phyloP scores from a whole-genome alignment of 495 filamentous ascomycete genomes.

The Rhypophila decipiens region DNA sequence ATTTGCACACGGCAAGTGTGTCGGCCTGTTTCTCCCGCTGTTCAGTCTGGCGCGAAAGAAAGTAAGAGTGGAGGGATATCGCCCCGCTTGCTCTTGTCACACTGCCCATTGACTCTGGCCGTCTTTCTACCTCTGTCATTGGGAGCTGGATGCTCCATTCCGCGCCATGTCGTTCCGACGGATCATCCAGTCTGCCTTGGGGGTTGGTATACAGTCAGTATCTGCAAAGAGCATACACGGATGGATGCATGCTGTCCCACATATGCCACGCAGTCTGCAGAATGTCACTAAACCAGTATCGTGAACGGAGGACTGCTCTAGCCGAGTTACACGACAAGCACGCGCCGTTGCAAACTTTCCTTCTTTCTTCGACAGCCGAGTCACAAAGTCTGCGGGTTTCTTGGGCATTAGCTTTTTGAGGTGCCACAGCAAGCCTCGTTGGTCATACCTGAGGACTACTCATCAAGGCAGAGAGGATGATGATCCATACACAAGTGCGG shows the following conservation, averaged over 20 bases:
- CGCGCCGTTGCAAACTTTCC: conserved; percentile 2
- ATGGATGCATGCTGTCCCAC: conserved; percentile 1
- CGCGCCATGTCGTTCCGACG: conserved; percentile 3
- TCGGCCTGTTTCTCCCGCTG: too few species aligned
- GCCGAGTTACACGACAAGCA: conserved; percentile 1
- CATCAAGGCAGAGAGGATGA: too few species aligned
- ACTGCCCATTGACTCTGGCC: not conserved
- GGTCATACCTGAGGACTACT: too few species aligned
- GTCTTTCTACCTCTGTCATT: not conserved
- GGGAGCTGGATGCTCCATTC: not conserved
- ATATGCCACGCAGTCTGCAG: conserved; percentile 8
- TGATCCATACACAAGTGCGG: too few species aligned
- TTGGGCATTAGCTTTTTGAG: too few species aligned
- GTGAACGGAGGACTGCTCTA: not conserved
- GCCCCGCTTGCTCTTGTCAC: not conserved
- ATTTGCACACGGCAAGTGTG: not conserved
- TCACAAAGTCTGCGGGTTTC: too few species aligned
- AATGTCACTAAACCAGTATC: conserved; percentile 9
- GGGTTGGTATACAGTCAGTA: not conserved
- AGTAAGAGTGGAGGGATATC: too few species aligned
- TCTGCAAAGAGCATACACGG: conserved; percentile 4
- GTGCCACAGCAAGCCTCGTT: too few species aligned
- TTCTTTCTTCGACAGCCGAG: too few species aligned
- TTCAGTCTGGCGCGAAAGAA: too few species aligned
- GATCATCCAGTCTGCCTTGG: not conserved